Evolutionary conservation across 176 grass and related monocot species (phyloP), one percentile per base, ranked within the genome.

Genomic region (Poa pratensis): DNA sequence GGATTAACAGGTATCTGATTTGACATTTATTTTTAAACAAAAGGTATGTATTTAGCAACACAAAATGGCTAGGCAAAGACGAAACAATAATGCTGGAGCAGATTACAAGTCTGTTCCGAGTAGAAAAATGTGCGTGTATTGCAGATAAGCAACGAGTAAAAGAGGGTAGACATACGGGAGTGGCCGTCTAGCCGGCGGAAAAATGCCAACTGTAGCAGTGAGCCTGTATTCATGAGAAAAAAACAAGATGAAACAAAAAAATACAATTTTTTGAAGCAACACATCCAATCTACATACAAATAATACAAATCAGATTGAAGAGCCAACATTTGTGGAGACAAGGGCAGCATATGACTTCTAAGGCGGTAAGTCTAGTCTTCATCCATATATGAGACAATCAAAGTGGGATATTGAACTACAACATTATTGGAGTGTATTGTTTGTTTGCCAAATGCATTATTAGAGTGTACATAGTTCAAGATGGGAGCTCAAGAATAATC

Each of bases 161-260:
- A 59, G 24, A 83, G 13, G 30, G 35, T 46, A 66, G 32, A 84
- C 81, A 72, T 87, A 92, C 90, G 7, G 24, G 87, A 73, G 54
- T 75, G 32, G 27, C 77, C 87, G 9, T 76, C 90, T 43, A 87
- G 54, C 78, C 43, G 62, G 23, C 28, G 76, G 20, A 92, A 82
- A 87, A 92, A 83, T 15, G 84, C 87, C 58, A 92, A 77, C 76
- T 92, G 87, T 73, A 92, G 84, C 46, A 92, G 49, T 43, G 90
- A 92, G 27, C 90, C 90, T 92, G 87, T 70, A 77, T 64, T 85
- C 55, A 74, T 26, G 58, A n/a, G 23, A 84, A 66, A 9, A 75
- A 84, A 72, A 22, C 12, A 84, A 76, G 50, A 80, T 81, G 54
- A 51, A 46, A 88, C 34, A 9, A 53, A 80, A 80, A 14, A 49